A percentile compares a stretch with the other conserved stretches of the same genome.
phyloP scores from a whole-genome alignment of 768 basidiomycete genomes.

The Suillus subluteus region DNA sequence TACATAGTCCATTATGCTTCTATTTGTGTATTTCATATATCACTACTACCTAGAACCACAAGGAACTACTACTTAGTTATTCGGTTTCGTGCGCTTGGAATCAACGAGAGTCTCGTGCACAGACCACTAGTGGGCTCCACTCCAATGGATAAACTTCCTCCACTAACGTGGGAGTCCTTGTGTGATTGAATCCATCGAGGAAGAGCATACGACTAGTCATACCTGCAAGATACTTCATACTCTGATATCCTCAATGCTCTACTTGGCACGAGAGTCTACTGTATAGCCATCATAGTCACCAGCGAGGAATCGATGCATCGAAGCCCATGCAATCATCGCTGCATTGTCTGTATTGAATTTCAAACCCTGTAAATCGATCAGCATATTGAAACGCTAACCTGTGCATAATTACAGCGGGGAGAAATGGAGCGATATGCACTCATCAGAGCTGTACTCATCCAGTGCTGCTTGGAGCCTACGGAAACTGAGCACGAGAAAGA shows the following conservation, averaged over 20 bases:
- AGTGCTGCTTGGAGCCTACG: constrained; percentile 40
- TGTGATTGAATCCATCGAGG: not conserved
- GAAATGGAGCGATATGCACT: constrained; percentile 56
- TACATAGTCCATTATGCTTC: not conserved
- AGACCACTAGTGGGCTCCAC: not conserved
- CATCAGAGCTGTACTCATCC: constrained; percentile 27
- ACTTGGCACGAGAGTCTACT: constrained; percentile 66
- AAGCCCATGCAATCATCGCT: constrained; percentile 94
- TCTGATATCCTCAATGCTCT: constrained; percentile 67
- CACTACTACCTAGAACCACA: not conserved
- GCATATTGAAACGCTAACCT: constrained; percentile 39
- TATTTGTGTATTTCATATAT: not conserved
- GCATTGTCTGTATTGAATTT: constrained; percentile 73
- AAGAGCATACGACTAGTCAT: not conserved
- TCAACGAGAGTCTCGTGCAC: not conserved
- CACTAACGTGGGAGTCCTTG: not conserved
- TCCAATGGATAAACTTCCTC: not conserved
- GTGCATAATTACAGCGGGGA: constrained; percentile 85
- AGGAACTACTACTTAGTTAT: not conserved
- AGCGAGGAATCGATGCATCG: constrained; percentile 76
- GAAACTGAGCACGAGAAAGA: constrained; percentile 3
- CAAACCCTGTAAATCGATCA: not conserved
- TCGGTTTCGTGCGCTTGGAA: not conserved
- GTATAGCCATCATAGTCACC: constrained; percentile 64
- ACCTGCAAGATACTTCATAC: not conserved